Conservation (phyloP, 306 rosid species). For the Rosa chinensis region DNA sequence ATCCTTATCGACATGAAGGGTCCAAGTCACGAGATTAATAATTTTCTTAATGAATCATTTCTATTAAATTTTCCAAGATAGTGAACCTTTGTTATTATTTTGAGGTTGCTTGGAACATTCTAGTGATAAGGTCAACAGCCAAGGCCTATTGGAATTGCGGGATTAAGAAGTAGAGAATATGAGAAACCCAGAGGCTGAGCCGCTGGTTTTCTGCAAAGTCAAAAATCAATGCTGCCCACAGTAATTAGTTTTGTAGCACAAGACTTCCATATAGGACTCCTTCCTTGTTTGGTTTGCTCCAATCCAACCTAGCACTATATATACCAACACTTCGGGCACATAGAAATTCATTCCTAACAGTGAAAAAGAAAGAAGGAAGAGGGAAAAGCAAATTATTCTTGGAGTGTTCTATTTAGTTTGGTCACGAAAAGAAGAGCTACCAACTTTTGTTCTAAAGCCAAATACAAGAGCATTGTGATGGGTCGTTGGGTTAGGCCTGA, state of each 20-base stretch:
- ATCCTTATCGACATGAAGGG: neutral
- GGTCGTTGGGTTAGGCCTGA: constrained; percentile 95
- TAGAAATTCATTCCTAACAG: constrained; percentile 11
- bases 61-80: neutral
- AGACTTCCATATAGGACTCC: neutral
- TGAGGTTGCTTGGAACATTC: neutral
- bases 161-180: neutral
- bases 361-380: neutral
- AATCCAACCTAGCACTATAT: neutral
- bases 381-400: neutral
- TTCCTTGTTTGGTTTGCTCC: neutral
- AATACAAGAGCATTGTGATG: constrained; percentile 33
- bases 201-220: constrained; percentile 58
- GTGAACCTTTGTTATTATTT: neutral
- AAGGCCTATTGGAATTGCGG: neutral
- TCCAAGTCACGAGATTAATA: neutral
- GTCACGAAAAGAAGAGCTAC: neutral
- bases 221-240: constrained; percentile 44
- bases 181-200: constrained; percentile 60
- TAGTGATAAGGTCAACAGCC: neutral
- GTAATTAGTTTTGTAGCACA: constrained; percentile 16
- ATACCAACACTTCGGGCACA: neutral
- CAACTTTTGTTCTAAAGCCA: neutral
- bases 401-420: neutral
- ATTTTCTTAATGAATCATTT: neutral